Percentiles rank a stretch among this genome's conserved stretches.
phyloP scores from a whole-genome alignment of 106 monocot genomes.

The Phalaenopsis aphrodite region DNA sequence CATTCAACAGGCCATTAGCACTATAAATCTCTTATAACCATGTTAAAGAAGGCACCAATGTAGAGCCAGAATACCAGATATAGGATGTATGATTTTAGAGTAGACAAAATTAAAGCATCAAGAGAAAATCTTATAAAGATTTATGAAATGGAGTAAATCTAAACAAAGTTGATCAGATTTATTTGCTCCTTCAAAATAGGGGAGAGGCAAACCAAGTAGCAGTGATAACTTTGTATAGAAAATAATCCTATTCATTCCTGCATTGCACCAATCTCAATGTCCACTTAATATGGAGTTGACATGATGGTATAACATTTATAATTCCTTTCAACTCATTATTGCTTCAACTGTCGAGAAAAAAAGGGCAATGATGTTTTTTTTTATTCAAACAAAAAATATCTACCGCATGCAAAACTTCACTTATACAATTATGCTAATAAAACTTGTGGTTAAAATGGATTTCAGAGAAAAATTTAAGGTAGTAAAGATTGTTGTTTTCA shows the following conservation, averaged over 20 bases:
- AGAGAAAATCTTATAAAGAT: not conserved
- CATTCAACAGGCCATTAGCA: not conserved
- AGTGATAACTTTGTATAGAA: not conserved
- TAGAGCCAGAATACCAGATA: not conserved
- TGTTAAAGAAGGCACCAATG: not conserved
- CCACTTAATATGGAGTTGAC: not conserved
- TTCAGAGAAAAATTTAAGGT: not conserved
- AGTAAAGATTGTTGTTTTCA: not conserved
- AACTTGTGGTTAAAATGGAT: not conserved
- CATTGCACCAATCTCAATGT: not conserved
- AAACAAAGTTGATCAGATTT: not conserved
- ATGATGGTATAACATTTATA: not conserved
- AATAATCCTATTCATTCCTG: not conserved
- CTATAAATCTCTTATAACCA: not conserved
- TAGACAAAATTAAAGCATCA: not conserved
- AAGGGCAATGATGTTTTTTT: not conserved
- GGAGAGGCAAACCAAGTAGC: not conserved
- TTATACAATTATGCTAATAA: not conserved
- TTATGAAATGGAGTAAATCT: not conserved
- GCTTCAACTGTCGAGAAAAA: not conserved
- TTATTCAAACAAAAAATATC: not conserved
- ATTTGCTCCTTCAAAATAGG: constrained; percentile 1
- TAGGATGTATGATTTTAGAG: not conserved
- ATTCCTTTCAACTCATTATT: not conserved
- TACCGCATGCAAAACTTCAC: not conserved